A percentile compares a stretch with the other conserved stretches of the same genome.
These are phyloP conservation scores for Paramarasmius palmivorus DNA, from an alignment of 1,284 basidiomycete species.

Conservation along the genomic window DNA sequence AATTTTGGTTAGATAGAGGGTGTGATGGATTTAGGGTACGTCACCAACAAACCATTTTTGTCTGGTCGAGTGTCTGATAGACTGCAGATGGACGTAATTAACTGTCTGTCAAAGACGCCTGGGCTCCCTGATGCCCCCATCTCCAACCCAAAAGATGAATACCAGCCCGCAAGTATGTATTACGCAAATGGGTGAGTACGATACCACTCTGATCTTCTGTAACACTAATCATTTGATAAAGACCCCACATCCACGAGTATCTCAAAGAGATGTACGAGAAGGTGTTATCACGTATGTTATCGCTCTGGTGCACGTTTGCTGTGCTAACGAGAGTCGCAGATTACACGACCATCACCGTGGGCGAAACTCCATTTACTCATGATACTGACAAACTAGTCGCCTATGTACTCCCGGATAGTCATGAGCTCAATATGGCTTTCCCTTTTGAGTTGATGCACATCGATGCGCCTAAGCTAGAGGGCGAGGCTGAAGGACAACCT, in stretches of 20 bases:
- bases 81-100: slow-evolving; percentile 67
- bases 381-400: slow-evolving; percentile 47
- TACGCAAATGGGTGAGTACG: slow-evolving; percentile 59
- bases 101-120: slow-evolving; percentile 62
- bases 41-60: slow-evolving; percentile 7
- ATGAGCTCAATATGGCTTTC: slow-evolving; percentile 72
- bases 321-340: slow-evolving; percentile 30
- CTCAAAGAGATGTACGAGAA: slow-evolving; percentile 65
- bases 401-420: slow-evolving; percentile 62
- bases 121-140: slow-evolving; percentile 69
- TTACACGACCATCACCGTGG: slow-evolving; percentile 64
- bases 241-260: slow-evolving; percentile 67
- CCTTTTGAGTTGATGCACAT: slow-evolving; percentile 66
- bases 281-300: slow-evolving; percentile 54
- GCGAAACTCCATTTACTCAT: slow-evolving; percentile 64
- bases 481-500: slow-evolving; percentile 2
- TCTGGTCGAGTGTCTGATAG: background rate
- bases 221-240: slow-evolving; percentile 20
- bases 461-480: slow-evolving; percentile 37
- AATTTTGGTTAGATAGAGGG: slow-evolving; percentile 75
- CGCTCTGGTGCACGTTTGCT: slow-evolving; percentile 4
- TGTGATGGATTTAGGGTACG: slow-evolving; percentile 74
- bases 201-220: background rate
- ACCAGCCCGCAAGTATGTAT: slow-evolving; percentile 57
- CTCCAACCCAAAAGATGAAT: slow-evolving; percentile 46